Base-by-base conservation (phyloP, 2,329 filamentous ascomycete species). In the Fusarium algeriense region DNA sequence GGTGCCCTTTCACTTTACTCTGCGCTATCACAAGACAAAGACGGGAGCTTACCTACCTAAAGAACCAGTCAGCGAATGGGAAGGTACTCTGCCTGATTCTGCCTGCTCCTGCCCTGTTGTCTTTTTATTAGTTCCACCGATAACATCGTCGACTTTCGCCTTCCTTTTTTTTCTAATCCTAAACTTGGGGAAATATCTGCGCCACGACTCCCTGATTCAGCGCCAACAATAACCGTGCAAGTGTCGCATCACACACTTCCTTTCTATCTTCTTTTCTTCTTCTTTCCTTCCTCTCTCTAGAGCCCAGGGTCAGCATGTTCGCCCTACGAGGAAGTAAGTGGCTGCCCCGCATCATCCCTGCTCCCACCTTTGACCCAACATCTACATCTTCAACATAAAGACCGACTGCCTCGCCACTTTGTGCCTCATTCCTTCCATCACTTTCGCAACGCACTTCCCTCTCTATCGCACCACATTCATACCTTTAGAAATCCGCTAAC, bases 251-350 rank as follows among this genome's bases (percentile, higher is more conserved):
- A 38, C 63, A 34, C 41, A 56, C 37, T 38, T 49, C 49, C 43
- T 45, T 52, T 37, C 44, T 60, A 26, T 57, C 50, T 58, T 60
- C 46, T 50, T 60, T 32, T 28, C 46, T 30, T 35, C 15, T 20
- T 45, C 26, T 37, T 41, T 50, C 56, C 53, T 56, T 61, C 43
- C 61, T 64, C 59, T 59, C 34, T 52, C 38, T 19, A 53, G 35
- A 71, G 52, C 28, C 54, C 50, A 70, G 26, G 52, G 55, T 69
- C 77, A 80, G 64, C 69, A 81, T 81, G 80, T 81, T 81, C 70
- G 80, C 81, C 74, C 77, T 81, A 61, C 77, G 80, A 70, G 81
- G 81, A 75, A 80, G 80, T 81, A 75, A 73, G 80, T 80, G 43
- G 52, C 44, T 61, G 67, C 72, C 63, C 69, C 67, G 69, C 69